Conservation (phyloP, 768 basidiomycete genomes). For the Phaeotremella fagi region DNA sequence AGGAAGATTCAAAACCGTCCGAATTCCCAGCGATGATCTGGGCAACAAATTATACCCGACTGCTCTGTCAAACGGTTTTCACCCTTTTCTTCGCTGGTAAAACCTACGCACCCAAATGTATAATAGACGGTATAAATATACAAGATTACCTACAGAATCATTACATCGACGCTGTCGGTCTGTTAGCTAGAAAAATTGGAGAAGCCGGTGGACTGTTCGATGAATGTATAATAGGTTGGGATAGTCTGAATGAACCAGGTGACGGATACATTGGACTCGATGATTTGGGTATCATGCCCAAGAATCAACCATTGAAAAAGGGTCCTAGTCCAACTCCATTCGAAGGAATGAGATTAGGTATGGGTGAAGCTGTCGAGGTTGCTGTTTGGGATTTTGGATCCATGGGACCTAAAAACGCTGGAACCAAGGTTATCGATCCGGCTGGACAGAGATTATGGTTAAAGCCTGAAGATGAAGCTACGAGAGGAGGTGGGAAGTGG, state of each 20-base stretch:
- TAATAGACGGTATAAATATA: constrained; percentile 85
- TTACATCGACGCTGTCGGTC: constrained; percentile 71
- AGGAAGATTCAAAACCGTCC: constrained; percentile 62
- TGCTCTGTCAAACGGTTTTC: constrained; percentile 82
- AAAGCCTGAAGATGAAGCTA: constrained; percentile 23
- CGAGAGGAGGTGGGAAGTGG: constrained; percentile 57
- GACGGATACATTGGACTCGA: constrained; percentile 71
- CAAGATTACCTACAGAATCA: constrained; percentile 84
- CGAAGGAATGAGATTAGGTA: constrained; percentile 76
- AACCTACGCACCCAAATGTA: constrained; percentile 80
- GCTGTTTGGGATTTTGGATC: constrained; percentile 76
- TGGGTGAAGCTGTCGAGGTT: constrained; percentile 71
- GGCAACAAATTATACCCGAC: constrained; percentile 90
- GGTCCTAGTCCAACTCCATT: constrained; percentile 79
- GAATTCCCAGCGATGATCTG: constrained; percentile 89
- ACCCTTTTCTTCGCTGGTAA: constrained; percentile 91
- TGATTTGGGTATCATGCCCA: constrained; percentile 63
- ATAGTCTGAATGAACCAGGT: constrained; percentile 88
- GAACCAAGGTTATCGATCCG: constrained; percentile 75
- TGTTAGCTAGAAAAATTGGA: constrained; percentile 66
- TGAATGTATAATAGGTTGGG: constrained; percentile 90
- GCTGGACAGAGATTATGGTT: constrained; percentile 52
- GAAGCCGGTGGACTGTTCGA: constrained; percentile 71
- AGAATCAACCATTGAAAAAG: constrained; percentile 71
- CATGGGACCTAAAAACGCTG: constrained; percentile 69